phyloP scores from a whole-genome alignment of 2,329 filamentous ascomycete species.

The Aureobasidium sp. region DNA sequence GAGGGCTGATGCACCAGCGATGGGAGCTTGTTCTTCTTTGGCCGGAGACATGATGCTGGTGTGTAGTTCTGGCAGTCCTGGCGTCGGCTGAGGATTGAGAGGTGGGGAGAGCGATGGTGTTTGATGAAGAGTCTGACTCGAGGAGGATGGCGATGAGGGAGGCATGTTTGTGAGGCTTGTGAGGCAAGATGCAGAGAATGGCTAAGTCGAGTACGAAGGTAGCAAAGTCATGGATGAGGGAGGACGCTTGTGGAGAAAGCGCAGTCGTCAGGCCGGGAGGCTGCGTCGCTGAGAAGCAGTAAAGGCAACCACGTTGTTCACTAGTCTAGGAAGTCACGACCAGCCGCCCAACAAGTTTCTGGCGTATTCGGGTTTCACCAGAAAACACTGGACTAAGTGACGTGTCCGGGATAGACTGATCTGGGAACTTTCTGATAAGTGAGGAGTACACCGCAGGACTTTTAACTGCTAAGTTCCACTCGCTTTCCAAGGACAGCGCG shows the following conservation, averaged over 20 bases:
- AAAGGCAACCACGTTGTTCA: background rate
- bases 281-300: background rate
- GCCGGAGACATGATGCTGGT: background rate
- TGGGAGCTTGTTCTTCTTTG: background rate
- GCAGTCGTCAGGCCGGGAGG: background rate
- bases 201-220: background rate
- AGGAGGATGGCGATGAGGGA: background rate
- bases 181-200: background rate
- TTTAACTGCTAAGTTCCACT: constrained; percentile 49
- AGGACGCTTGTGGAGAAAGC: background rate
- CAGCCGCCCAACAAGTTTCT: background rate
- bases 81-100: background rate
- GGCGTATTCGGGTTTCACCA: background rate
- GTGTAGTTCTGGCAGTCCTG: background rate
- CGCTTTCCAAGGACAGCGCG: constrained; percentile 59
- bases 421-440: background rate
- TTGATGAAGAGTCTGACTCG: background rate
- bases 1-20: background rate
- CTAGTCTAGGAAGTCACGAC: background rate
- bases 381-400: background rate
- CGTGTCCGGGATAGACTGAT: too few relatives aligned
- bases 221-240: background rate
- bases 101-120: background rate
- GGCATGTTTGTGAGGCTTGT: background rate
- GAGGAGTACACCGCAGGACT: background rate